Conservation (phyloP, 2,329 filamentous ascomycete genomes). For the Colletotrichum gigasporum region DNA sequence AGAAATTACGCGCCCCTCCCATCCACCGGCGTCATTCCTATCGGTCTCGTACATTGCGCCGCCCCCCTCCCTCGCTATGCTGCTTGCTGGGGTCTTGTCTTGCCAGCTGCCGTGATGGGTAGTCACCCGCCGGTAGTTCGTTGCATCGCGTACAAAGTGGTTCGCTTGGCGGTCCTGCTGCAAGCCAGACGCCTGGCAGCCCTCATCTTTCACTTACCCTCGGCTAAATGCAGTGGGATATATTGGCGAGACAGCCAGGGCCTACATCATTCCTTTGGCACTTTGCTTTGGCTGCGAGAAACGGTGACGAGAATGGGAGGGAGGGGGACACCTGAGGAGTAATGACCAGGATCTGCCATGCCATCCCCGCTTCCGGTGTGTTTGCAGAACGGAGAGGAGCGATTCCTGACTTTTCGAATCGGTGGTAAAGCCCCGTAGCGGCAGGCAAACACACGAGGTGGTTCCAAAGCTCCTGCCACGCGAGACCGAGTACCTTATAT, state of each 20-base stretch:
- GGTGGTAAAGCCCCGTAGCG: not conserved
- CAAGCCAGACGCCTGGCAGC: not conserved
- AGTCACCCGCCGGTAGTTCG: conserved; percentile 28
- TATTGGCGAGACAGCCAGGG: not conserved
- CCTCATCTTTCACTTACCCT: not conserved
- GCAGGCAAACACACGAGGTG: not conserved
- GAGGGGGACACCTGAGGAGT: not conserved
- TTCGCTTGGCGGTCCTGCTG: conserved; percentile 12
- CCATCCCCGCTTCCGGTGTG: conserved; percentile 18
- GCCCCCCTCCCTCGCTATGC: not conserved
- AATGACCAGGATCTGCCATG: conserved; percentile 14
- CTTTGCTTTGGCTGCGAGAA: not conserved
- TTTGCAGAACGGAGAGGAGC: not conserved
- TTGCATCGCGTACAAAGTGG: conserved; percentile 30
- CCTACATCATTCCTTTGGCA: not conserved
- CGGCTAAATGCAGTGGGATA: not conserved
- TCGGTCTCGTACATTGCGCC: not conserved
- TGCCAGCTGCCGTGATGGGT: conserved; percentile 29
- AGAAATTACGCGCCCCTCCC: not conserved
- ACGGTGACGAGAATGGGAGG: not conserved
- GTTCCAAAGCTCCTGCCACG: not conserved
- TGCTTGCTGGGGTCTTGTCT: conserved; percentile 10
- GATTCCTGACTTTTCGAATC: not conserved
- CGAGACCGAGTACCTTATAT: no score
- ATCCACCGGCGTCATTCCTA: conserved; percentile 3